A percentile compares a stretch with the other conserved stretches of the same genome.
Evolutionary conservation across 495 filamentous ascomycete species (phyloP).

Genomic region (Penicillium turbatum): DNA sequence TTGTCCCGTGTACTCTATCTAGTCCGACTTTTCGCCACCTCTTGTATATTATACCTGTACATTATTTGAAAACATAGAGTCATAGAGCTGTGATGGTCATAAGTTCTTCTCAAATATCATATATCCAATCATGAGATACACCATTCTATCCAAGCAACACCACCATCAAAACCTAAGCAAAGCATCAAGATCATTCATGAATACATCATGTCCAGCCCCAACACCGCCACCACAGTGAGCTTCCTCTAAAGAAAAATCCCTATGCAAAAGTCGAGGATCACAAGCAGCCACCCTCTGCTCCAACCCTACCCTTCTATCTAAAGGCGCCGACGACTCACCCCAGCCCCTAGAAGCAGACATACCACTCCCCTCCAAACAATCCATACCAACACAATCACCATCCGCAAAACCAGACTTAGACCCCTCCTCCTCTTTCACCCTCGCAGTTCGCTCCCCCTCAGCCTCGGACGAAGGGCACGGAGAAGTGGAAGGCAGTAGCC

Average conservation of each 20-base stretch:
- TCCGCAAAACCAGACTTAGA: background rate
- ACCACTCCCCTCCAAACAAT: background rate
- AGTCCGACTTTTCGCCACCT: background rate
- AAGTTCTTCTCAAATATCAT: background rate
- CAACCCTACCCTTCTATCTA: background rate
- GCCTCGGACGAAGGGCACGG: conserved; percentile 1
- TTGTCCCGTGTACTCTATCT: background rate
- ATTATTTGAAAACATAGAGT: conserved; percentile 8
- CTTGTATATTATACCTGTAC: conserved; percentile 8
- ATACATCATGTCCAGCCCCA: background rate
- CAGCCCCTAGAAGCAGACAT: background rate
- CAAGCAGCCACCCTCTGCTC: background rate
- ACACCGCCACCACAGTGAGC: background rate
- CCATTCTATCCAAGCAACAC: background rate
- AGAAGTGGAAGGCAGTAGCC: conserved; percentile 7
- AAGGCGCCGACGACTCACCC: background rate
- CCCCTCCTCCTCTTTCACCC: too few species aligned
- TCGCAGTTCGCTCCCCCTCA: background rate
- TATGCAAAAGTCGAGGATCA: background rate
- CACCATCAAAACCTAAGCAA: conserved; percentile 11
- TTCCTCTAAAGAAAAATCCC: background rate
- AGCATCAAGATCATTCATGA: conserved; percentile 12
- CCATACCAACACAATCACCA: background rate
- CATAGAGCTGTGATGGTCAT: background rate
- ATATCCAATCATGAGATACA: background rate